These are phyloP conservation scores for Dictyostelium purpureum DNA, from an alignment of 78 protist genomes.

Conservation along the genomic window DNA sequence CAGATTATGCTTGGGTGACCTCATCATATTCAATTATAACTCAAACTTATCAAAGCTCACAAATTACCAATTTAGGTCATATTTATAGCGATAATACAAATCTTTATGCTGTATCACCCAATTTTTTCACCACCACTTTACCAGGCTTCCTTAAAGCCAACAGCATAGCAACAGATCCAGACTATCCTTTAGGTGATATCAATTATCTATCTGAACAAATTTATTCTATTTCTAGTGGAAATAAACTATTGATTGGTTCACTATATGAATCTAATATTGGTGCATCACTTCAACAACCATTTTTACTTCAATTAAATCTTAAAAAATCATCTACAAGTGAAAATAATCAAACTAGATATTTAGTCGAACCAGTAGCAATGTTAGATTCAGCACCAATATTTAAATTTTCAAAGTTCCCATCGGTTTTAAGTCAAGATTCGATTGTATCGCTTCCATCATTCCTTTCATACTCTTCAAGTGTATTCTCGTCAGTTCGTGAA, in stretches of 20 bases:
- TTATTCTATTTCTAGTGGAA: not conserved
- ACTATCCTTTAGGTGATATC: constrained; percentile 4
- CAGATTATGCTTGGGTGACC: constrained; percentile 10
- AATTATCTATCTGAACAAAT: constrained; percentile 1
- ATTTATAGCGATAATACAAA: constrained; percentile 29
- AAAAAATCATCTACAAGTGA: not conserved
- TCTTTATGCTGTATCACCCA: constrained; percentile 78
- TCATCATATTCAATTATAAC: not conserved
- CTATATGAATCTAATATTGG: constrained; percentile 3
- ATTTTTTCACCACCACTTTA: constrained; percentile 18
- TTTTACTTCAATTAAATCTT: not conserved
- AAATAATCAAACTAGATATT: not conserved
- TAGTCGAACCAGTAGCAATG: constrained; percentile 66
- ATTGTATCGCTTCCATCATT: constrained; percentile 79
- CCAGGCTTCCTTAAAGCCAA: constrained; percentile 60
- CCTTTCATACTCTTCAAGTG: not conserved
- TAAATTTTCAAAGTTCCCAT: constrained; percentile 70
- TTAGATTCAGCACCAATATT: constrained; percentile 74
- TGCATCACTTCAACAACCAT: not conserved
- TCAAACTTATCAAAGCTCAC: not conserved
- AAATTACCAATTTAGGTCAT: constrained; percentile 63
- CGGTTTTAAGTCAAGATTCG: constrained; percentile 72
- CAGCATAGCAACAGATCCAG: not conserved
- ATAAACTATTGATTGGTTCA: constrained; percentile 31
- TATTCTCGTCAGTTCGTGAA: constrained; percentile 27